Conservation (phyloP, 176 grass and related monocot species). For the Rhipidocladum racemiflorum region DNA sequence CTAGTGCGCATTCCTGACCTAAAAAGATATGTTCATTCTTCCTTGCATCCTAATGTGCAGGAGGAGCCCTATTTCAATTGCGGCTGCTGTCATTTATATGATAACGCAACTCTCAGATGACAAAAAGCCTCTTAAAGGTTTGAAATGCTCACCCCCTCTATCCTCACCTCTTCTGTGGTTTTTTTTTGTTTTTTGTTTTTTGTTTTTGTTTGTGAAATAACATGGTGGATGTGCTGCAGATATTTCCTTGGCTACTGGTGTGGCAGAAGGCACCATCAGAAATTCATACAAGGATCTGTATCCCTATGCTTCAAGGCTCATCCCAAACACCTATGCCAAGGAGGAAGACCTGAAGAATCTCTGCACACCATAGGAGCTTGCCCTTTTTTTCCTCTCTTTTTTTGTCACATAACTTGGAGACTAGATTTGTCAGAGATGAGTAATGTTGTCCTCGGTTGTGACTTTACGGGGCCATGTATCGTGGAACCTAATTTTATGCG, state of each 20-base stretch:
- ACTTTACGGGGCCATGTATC: slow-evolving; percentile 35
- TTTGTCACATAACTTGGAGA: slow-evolving; percentile 33
- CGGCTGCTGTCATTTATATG: slow-evolving; percentile 93
- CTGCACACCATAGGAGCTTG: slow-evolving; percentile 54
- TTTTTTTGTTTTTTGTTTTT: slow-evolving; percentile 18
- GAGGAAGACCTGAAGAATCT: slow-evolving; percentile 94
- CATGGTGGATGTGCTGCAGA: slow-evolving; percentile 29
- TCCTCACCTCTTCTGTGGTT: not conserved
- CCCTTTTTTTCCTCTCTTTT: not conserved
- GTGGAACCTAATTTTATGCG: slow-evolving; percentile 28
- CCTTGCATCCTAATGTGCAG: slow-evolving; percentile 36
- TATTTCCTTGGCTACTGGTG: slow-evolving; percentile 85
- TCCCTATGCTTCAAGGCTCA: slow-evolving; percentile 74
- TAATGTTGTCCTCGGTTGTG: slow-evolving; percentile 22
- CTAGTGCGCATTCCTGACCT: not conserved
- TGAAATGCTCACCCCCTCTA: not conserved
- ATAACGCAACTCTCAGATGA: slow-evolving; percentile 94
- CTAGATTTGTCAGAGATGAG: slow-evolving; percentile 40
- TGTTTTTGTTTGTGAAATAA: not conserved
- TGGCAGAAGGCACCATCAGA: slow-evolving; percentile 89
- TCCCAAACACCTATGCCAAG: slow-evolving; percentile 68
- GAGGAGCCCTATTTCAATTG: slow-evolving; percentile 89
- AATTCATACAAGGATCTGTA: slow-evolving; percentile 93
- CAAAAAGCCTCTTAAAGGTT: slow-evolving; percentile 90
- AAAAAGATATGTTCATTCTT: slow-evolving; percentile 19